A percentile compares a stretch with the other conserved stretches of the same genome.
These are phyloP conservation scores for Ogataea zsoltii DNA, from an alignment of 805 yeast species.

Conservation along the genomic window DNA sequence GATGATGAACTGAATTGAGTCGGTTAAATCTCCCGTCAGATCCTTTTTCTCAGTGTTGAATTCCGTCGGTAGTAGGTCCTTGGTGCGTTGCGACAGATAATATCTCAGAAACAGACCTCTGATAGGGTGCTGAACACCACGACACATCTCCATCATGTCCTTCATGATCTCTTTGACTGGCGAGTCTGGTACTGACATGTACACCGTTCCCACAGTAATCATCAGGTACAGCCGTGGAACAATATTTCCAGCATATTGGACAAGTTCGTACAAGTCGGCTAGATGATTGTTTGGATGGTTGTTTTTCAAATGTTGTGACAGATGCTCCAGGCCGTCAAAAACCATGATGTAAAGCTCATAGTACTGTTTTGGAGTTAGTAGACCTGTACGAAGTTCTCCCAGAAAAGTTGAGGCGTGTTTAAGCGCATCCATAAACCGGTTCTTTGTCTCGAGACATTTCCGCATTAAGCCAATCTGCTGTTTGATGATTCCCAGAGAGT, in stretches of 20 bases:
- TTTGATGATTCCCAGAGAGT: constrained; percentile 52
- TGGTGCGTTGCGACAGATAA: constrained; percentile 81
- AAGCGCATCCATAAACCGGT: constrained; percentile 80
- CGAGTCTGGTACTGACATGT: constrained; percentile 73
- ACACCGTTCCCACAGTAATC: constrained; percentile 93
- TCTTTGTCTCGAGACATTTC: constrained; percentile 62
- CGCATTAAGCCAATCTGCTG: constrained; percentile 78
- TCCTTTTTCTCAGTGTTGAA: constrained; percentile 22
- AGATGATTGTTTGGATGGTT: constrained; percentile 71
- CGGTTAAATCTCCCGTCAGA: constrained; percentile 46
- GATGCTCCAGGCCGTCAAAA: constrained; percentile 74
- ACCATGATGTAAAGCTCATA: constrained; percentile 85
- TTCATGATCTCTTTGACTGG: constrained; percentile 85
- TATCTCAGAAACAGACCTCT: constrained; percentile 89
- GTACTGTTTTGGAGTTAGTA: constrained; percentile 84
- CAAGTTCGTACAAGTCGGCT: constrained; percentile 90
- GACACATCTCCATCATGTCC: constrained; percentile 97
- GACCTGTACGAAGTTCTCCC: constrained; percentile 75
- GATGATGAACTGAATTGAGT: constrained; percentile 75
- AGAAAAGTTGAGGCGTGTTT: constrained; percentile 83
- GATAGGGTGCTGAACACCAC: constrained; percentile 95
- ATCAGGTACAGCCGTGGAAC: constrained; percentile 89
- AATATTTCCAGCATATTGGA: constrained; percentile 92
- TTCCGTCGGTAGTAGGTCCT: constrained; percentile 55
- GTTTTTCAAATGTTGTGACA: constrained; percentile 64